Conservation (phyloP, 2,329 filamentous ascomycete genomes). For the Sphaerulina musiva region DNA sequence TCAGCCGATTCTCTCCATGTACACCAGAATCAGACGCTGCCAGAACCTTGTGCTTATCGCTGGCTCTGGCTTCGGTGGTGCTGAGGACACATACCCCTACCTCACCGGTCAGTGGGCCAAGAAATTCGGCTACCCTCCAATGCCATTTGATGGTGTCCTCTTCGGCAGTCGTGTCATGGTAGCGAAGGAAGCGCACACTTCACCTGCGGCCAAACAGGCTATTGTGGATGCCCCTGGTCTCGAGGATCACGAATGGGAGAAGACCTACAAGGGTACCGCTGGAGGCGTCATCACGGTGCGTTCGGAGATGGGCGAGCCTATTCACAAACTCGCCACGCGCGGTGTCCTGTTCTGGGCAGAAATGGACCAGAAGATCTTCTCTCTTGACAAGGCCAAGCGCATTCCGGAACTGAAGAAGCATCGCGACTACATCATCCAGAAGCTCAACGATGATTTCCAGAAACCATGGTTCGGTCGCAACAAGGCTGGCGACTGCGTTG, state of each 20-base stretch:
- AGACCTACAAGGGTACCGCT: constrained; percentile 83
- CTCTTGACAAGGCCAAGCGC: constrained; percentile 88
- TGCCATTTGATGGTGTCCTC: constrained; percentile 89
- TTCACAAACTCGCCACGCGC: constrained; percentile 95
- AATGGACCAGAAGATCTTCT: constrained; percentile 98
- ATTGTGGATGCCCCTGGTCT: constrained; percentile 81
- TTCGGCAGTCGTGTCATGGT: constrained; percentile 95
- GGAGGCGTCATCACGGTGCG: constrained; percentile 94
- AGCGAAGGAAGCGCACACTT: constrained; percentile 84
- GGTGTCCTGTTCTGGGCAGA: constrained; percentile 97
- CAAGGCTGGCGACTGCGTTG: constrained; percentile 69
- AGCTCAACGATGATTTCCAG: constrained; percentile 91
- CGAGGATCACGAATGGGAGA: constrained; percentile 78
- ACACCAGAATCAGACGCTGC: constrained; percentile 75
- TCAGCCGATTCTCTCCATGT: constrained; percentile 84
- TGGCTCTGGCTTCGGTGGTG: constrained; percentile 83
- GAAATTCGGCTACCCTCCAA: constrained; percentile 77
- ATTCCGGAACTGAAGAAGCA: constrained; percentile 81
- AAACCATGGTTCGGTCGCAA: constrained; percentile 96
- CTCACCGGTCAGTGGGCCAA: constrained; percentile 84
- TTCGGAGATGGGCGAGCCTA: constrained; percentile 99
- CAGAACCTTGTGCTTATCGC: constrained; percentile 84
- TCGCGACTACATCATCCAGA: constrained; percentile 86
- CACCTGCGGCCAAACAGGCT: constrained; percentile 78
- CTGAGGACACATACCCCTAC: constrained; percentile 88